phyloP scores from a whole-genome alignment of 2,329 filamentous ascomycete genomes.

The Claviceps africana region DNA sequence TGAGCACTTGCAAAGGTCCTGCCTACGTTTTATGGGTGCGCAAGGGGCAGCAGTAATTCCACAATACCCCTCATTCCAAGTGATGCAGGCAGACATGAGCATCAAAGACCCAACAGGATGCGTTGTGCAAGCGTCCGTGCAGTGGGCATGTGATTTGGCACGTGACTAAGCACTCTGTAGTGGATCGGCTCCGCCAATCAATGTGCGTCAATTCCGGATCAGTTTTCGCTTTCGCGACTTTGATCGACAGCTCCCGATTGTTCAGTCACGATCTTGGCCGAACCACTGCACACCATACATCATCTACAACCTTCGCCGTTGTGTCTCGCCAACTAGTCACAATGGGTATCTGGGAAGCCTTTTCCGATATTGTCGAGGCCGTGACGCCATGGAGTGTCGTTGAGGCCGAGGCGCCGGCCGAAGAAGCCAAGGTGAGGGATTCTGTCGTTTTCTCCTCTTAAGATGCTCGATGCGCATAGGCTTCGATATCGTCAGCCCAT shows the following conservation, averaged over 20 bases:
- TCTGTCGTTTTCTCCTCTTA: neutral
- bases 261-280: slow-evolving; percentile 20
- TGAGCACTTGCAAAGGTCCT: neutral
- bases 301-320: slow-evolving; percentile 22
- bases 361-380: slow-evolving; percentile 50
- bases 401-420: slow-evolving; percentile 54
- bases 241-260: slow-evolving; percentile 27
- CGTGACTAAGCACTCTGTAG: slow-evolving; percentile 1
- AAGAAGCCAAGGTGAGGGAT: slow-evolving; percentile 42
- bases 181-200: slow-evolving; percentile 27
- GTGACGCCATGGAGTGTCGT: slow-evolving; percentile 50
- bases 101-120: too few relatives aligned
- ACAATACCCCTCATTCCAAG: too few relatives aligned
- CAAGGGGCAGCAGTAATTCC: too few relatives aligned
- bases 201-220: slow-evolving; percentile 34
- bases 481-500: neutral
- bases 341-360: slow-evolving; percentile 55
- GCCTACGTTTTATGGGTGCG: too few relatives aligned
- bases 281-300: slow-evolving; percentile 18
- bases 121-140: neutral
- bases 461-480: neutral
- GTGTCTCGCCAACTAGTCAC: slow-evolving; percentile 25
- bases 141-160: slow-evolving; percentile 11
- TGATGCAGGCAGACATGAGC: too few relatives aligned
- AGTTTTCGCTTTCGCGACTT: slow-evolving; percentile 26